phyloP scores from a whole-genome alignment of 352 stramenopile species.

The Saprolegnia diclina region DNA sequence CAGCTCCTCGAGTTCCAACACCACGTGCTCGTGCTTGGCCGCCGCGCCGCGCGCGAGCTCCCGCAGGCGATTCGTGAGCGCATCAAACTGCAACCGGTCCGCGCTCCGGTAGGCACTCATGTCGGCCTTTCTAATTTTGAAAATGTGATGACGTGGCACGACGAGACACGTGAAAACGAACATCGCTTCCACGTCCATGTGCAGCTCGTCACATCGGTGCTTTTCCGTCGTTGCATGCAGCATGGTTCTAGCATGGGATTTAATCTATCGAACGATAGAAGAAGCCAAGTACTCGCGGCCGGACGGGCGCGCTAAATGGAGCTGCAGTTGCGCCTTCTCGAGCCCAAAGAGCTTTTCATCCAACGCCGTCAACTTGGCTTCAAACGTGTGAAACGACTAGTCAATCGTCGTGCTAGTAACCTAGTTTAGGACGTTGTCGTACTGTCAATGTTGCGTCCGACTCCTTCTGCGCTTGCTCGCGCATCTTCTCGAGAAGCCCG shows the following conservation, averaged over 20 bases:
- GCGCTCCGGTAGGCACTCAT: conserved; percentile 35
- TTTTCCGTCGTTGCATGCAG: conserved; percentile 32
- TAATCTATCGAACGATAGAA: background rate
- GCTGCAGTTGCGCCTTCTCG: conserved; percentile 61
- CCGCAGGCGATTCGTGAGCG: conserved; percentile 48
- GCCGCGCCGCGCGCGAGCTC: conserved; percentile 44
- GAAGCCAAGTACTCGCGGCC: conserved; percentile 11
- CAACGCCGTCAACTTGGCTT: conserved; percentile 34
- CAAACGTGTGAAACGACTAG: conserved; percentile 23
- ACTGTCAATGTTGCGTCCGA: conserved; percentile 1
- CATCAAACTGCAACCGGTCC: conserved; percentile 57
- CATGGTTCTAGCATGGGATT: background rate
- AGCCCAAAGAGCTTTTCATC: conserved; percentile 55
- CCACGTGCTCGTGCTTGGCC: conserved; percentile 1
- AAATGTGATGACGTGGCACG: background rate
- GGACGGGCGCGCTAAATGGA: conserved; percentile 53
- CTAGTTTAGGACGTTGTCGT: background rate
- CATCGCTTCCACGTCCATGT: conserved; percentile 5
- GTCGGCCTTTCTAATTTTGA: conserved; percentile 31
- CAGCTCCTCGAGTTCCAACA: background rate
- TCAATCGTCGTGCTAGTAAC: background rate
- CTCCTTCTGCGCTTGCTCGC: conserved; percentile 21
- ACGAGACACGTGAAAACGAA: background rate
- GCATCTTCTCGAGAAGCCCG: conserved; percentile 8
- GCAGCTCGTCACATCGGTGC: conserved; percentile 25